A percentile compares a stretch with the other conserved stretches of the same genome.
Evolutionary conservation across 371 early-diverging fungal genomes (phyloP).

Genomic region (Lichtheimia ramosa): DNA sequence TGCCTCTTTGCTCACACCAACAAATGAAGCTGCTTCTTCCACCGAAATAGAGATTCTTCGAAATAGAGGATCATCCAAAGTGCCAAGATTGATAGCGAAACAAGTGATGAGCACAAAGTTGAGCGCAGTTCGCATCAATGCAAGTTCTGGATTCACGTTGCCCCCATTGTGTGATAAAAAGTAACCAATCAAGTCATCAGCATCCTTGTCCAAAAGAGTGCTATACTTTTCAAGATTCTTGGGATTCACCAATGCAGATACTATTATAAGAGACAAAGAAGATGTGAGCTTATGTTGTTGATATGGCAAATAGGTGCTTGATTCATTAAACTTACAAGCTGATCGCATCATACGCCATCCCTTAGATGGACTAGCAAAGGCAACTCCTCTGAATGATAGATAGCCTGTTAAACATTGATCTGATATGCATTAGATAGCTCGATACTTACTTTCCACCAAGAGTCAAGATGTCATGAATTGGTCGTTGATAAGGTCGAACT

Average conservation of each 20-base stretch:
- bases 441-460: no score
- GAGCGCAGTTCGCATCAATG: no score
- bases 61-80: constrained; percentile 1
- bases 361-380: no score
- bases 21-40: not conserved
- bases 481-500: constrained; percentile 9
- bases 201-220: constrained; percentile 4
- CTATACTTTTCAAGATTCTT: constrained; percentile 7
- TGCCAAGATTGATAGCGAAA: not conserved
- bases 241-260: not conserved
- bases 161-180: not conserved
- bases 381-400: no score
- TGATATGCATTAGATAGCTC: no score
- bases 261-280: no score
- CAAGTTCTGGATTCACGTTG: constrained; percentile 2
- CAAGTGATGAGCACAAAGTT: no score
- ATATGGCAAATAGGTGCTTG: no score
- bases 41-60: not conserved
- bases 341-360: no score
- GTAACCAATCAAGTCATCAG: not conserved
- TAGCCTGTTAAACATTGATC: no score
- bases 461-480: constrained; percentile 2
- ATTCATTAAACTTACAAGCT: no score
- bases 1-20: not conserved
- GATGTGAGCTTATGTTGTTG: no score